These are phyloP conservation scores for Pseudomicrostroma phylloplanum DNA, from an alignment of 1,284 basidiomycete species.

Conservation along the genomic window DNA sequence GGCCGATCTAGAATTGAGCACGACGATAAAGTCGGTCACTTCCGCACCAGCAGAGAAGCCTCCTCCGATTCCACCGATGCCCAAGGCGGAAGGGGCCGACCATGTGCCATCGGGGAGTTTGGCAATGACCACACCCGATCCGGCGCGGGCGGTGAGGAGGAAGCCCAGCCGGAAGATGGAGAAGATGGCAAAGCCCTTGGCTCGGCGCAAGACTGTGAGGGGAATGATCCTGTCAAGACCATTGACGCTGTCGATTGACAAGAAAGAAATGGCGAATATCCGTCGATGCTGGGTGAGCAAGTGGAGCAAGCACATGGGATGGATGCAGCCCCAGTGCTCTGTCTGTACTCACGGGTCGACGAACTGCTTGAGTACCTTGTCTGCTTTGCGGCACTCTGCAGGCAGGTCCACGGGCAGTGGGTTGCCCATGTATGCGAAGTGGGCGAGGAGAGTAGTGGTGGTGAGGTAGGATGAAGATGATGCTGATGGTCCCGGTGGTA, in stretches of 20 bases:
- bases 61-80: conserved; percentile 71
- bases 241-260: conserved; percentile 14
- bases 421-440: conserved; percentile 30
- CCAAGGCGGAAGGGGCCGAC: conserved; percentile 91
- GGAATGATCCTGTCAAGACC: conserved; percentile 47
- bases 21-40: conserved; percentile 89
- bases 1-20: conserved; percentile 70
- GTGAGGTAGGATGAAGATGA: neutral
- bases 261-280: neutral
- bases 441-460: neutral
- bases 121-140: conserved; percentile 86
- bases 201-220: conserved; percentile 58
- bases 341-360: conserved; percentile 12
- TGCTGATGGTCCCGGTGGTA: no score
- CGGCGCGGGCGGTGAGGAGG: conserved; percentile 62
- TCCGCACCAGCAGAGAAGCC: conserved; percentile 77
- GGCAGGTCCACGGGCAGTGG: conserved; percentile 53
- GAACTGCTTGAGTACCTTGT: conserved; percentile 42
- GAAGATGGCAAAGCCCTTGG: conserved; percentile 72
- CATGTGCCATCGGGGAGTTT: conserved; percentile 77
- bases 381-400: conserved; percentile 56
- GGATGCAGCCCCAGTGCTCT: no score
- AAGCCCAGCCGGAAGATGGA: conserved; percentile 55
- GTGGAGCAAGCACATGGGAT: no score
- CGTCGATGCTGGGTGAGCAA: neutral